Percentiles rank a stretch among this genome's conserved stretches.
Conservation (phyloP, 2,329 filamentous ascomycete species). For the Paraconiothyrium brasiliense region DNA sequence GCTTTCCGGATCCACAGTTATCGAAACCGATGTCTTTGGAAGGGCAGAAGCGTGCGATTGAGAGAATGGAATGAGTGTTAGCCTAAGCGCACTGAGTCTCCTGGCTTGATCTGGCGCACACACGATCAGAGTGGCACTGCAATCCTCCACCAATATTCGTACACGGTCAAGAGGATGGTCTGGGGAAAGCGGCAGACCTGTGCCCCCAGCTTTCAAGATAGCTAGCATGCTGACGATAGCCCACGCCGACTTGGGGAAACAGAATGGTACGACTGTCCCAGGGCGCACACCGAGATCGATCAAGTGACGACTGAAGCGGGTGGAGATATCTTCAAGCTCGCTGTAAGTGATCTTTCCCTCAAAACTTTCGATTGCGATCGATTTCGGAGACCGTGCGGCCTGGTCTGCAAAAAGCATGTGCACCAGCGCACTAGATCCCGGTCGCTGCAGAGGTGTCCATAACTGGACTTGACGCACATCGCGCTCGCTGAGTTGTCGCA, state of each 20-base stretch:
- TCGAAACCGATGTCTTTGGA: not conserved
- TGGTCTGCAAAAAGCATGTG: not conserved
- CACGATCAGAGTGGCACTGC: not conserved
- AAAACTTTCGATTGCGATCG: not conserved
- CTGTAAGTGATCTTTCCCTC: not conserved
- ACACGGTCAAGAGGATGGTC: conserved; percentile 12
- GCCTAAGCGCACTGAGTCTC: not conserved
- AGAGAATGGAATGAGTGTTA: not conserved
- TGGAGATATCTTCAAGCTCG: conserved; percentile 1
- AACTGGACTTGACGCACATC: not conserved
- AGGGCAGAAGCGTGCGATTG: not conserved
- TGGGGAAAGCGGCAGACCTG: conserved; percentile 38
- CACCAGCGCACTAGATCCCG: not conserved
- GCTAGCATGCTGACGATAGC: conserved; percentile 51
- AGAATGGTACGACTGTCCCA: conserved; percentile 8
- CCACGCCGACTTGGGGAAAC: conserved; percentile 31
- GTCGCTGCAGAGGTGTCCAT: not conserved
- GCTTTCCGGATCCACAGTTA: not conserved
- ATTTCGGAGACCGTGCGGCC: not conserved
- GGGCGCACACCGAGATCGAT: not conserved
- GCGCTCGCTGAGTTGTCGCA: not conserved
- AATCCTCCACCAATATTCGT: conserved; percentile 5
- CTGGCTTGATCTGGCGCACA: conserved; percentile 9
- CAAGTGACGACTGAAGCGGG: not conserved
- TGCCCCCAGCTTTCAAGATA: conserved; percentile 53